Conservation (phyloP, 176 grass and related monocot species). For the Chrysopogon serrulatus region DNA sequence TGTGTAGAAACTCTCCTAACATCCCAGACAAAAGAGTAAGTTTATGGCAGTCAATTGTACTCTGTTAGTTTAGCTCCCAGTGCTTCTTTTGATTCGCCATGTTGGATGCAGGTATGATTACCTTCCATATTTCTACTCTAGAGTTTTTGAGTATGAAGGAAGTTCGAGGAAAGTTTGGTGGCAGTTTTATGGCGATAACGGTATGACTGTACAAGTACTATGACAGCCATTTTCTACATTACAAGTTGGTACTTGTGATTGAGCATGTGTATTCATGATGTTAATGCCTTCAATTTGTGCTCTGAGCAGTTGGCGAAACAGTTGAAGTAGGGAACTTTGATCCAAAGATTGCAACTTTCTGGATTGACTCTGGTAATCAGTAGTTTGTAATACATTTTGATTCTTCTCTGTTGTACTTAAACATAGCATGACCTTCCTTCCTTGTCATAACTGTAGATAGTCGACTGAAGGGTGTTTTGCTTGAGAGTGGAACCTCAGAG, state of each 20-base stretch:
- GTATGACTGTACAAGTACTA: constrained; percentile 68
- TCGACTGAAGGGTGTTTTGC: constrained; percentile 89
- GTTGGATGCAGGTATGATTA: constrained; percentile 79
- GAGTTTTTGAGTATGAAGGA: constrained; percentile 97
- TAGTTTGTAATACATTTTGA: constrained; percentile 15
- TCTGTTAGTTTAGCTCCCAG: background rate
- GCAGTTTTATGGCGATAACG: constrained; percentile 98
- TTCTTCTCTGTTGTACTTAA: background rate
- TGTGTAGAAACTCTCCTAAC: constrained; percentile 86
- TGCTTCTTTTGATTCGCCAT: constrained; percentile 6
- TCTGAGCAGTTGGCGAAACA: constrained; percentile 76
- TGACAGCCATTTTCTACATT: background rate
- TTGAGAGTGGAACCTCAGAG: constrained; percentile 94
- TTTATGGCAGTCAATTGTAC: background rate
- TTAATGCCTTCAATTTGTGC: background rate
- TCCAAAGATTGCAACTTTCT: constrained; percentile 80
- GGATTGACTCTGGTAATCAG: constrained; percentile 78
- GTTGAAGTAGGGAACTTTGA: constrained; percentile 91
- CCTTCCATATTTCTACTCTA: constrained; percentile 93
- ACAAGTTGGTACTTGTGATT: background rate
- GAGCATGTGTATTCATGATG: background rate
- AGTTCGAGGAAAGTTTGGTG: constrained; percentile 92
- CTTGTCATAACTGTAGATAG: constrained; percentile 47
- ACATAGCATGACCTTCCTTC: background rate
- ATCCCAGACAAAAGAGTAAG: constrained; percentile 82